A percentile compares a stretch with the other conserved stretches of the same genome.
Evolutionary conservation across 1,139 yeast genomes (phyloP).

Genomic region (Suhomyces anneliseae): DNA sequence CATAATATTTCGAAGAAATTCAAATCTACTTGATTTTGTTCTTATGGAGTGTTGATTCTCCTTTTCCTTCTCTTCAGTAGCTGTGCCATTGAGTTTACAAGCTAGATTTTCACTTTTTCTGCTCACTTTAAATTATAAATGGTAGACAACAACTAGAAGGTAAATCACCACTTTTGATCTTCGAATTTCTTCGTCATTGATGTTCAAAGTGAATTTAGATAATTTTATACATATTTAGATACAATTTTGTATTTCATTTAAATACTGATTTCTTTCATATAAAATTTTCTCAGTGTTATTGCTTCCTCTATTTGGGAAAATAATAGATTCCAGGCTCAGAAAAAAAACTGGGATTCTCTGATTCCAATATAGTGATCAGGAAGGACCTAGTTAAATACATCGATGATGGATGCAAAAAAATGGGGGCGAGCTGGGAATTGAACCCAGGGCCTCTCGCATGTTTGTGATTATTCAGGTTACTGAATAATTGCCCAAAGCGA

Average conservation of each 20-base stretch:
- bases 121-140: slow-evolving; percentile 45
- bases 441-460: slow-evolving; percentile 15
- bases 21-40: slow-evolving; percentile 52
- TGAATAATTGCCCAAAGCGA: slow-evolving; percentile 11
- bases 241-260: too few relatives aligned
- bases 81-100: slow-evolving; percentile 19
- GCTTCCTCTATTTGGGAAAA: too few relatives aligned
- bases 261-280: too few relatives aligned
- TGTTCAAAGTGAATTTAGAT: too few relatives aligned
- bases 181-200: slow-evolving; percentile 48
- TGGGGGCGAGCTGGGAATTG: slow-evolving; percentile 14
- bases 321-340: too few relatives aligned
- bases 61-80: slow-evolving; percentile 11
- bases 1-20: slow-evolving; percentile 82
- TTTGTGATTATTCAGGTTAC: slow-evolving; percentile 1
- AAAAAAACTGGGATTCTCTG: too few relatives aligned
- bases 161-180: too few relatives aligned
- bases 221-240: too few relatives aligned
- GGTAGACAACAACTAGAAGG: too few relatives aligned
- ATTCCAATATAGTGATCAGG: too few relatives aligned
- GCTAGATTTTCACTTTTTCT: slow-evolving; percentile 55
- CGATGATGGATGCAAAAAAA: neutral
- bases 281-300: too few relatives aligned
- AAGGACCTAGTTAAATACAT: too few relatives aligned
- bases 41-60: slow-evolving; percentile 13